phyloP scores from a whole-genome alignment of 139 green algal species.

The Picochlorum sp. region DNA sequence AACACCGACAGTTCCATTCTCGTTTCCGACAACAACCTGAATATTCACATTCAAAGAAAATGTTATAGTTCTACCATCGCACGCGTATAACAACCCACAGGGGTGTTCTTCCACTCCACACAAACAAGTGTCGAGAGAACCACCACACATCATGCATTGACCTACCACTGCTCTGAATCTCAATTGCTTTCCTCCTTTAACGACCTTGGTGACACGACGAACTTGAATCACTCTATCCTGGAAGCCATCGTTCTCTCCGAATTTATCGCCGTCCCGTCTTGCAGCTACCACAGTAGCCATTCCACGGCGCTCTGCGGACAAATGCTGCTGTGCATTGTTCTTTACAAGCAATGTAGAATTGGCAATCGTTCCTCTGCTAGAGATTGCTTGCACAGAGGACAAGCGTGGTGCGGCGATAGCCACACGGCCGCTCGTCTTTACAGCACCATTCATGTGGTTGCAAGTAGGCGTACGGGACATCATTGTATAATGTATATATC shows the following conservation, averaged over 20 bases:
- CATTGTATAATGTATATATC: too few species aligned
- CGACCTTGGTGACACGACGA: conserved; percentile 87
- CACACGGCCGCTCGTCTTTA: background rate
- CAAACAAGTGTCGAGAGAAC: background rate
- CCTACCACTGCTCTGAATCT: conserved; percentile 63
- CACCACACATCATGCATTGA: conserved; percentile 1
- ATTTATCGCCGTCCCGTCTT: conserved; percentile 3
- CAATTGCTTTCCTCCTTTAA: conserved; percentile 89
- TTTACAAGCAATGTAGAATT: background rate
- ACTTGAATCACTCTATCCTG: conserved; percentile 61
- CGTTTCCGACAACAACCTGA: conserved; percentile 63
- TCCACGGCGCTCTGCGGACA: background rate
- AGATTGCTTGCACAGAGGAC: background rate
- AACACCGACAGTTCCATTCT: conserved; percentile 69
- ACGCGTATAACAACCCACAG: background rate
- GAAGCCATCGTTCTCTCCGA: conserved; percentile 23
- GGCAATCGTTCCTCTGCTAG: background rate
- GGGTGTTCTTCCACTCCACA: background rate
- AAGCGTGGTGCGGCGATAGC: conserved; percentile 2
- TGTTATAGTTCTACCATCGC: too few species aligned
- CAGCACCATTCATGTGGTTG: background rate
- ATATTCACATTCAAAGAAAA: too few species aligned
- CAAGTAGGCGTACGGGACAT: background rate
- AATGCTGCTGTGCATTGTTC: background rate
- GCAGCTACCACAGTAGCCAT: background rate